Conservation (phyloP, 208 protist species). For the Phytomonas sp. region DNA sequence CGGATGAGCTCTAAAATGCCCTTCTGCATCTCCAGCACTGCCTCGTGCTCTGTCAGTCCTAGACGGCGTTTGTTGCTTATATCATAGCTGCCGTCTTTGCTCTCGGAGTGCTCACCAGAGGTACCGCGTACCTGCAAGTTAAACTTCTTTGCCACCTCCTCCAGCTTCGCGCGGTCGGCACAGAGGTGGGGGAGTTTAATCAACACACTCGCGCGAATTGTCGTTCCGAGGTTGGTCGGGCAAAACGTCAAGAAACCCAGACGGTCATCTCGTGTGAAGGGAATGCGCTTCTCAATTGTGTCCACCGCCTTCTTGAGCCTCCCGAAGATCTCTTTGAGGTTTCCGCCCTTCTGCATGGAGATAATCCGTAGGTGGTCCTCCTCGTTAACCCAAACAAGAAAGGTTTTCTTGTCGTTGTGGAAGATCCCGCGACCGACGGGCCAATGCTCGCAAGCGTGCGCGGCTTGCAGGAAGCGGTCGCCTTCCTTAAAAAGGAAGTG, state of each 20-base stretch:
- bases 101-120: constrained; percentile 47
- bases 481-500: constrained; percentile 73
- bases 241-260: constrained; percentile 49
- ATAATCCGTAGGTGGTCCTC: constrained; percentile 71
- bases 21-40: constrained; percentile 47
- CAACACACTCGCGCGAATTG: constrained; percentile 42
- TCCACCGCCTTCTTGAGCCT: constrained; percentile 30
- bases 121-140: constrained; percentile 51
- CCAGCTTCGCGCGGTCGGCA: constrained; percentile 30
- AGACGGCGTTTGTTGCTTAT: constrained; percentile 63
- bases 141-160: constrained; percentile 40
- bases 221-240: constrained; percentile 55
- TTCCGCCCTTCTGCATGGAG: constrained; percentile 53
- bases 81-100: constrained; percentile 40
- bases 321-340: constrained; percentile 48
- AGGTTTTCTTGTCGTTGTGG: constrained; percentile 64
- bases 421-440: constrained; percentile 55
- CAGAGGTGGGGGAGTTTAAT: constrained; percentile 46
- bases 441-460: constrained; percentile 50
- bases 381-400: constrained; percentile 65
- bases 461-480: constrained; percentile 48
- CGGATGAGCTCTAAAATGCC: constrained; percentile 52
- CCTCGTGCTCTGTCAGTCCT: constrained; percentile 37
- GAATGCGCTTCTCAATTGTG: constrained; percentile 33
- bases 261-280: constrained; percentile 39